phyloP scores from a whole-genome alignment of 768 basidiomycete genomes.

The Trametes gibbosa region DNA sequence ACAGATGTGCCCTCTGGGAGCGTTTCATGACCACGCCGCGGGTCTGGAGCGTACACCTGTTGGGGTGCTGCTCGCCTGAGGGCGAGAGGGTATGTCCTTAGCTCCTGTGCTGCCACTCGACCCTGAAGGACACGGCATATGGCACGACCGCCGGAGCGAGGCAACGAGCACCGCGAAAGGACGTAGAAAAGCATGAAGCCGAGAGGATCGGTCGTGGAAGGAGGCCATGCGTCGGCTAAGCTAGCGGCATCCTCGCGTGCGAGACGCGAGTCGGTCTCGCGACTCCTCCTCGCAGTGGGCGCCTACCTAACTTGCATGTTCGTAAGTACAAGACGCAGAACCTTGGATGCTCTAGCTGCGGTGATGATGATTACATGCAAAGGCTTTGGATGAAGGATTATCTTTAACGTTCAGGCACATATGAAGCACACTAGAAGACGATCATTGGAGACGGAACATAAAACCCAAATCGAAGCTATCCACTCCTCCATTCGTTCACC shows the following conservation, averaged over 20 bases:
- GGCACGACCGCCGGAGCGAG: too few relatives aligned
- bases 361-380: too few relatives aligned
- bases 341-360: too few relatives aligned
- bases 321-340: too few relatives aligned
- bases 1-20: not conserved
- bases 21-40: constrained; percentile 7
- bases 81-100: not conserved
- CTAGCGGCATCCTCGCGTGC: not conserved
- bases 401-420: too few relatives aligned
- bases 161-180: not conserved
- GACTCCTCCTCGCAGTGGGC: not conserved
- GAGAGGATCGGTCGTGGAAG: not conserved
- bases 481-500: not conserved
- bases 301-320: not conserved
- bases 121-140: not conserved
- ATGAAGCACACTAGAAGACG: too few relatives aligned
- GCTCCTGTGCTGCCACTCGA: not conserved
- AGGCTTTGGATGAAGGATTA: too few relatives aligned
- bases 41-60: too few relatives aligned
- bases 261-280: not conserved
- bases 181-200: not conserved
- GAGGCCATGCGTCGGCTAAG: constrained; percentile 3
- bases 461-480: not conserved
- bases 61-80: not conserved
- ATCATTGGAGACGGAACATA: too few relatives aligned